Evolutionary conservation across 805 yeast species (phyloP).

Genomic region (Yamadazyma phyllophila): DNA sequence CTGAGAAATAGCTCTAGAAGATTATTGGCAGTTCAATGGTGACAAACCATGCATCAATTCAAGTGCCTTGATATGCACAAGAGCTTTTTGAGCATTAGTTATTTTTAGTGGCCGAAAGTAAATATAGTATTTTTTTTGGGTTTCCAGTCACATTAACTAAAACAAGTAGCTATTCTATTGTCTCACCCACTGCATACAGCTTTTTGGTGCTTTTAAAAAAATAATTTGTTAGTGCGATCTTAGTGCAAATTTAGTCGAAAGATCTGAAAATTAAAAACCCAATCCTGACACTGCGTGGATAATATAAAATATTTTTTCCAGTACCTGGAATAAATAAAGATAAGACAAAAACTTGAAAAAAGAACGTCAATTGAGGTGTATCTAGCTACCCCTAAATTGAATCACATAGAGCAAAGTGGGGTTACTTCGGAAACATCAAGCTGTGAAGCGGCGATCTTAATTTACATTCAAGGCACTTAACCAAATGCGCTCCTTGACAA

Average conservation of each 20-base stretch:
- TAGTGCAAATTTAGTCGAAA: background rate
- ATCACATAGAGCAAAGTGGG: background rate
- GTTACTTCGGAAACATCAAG: background rate
- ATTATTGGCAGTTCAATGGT: background rate
- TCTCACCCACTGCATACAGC: background rate
- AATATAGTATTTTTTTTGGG: background rate
- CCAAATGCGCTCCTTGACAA: background rate
- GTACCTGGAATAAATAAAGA: background rate
- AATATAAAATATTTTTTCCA: background rate
- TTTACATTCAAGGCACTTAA: background rate
- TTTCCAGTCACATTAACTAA: background rate
- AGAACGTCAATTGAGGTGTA: background rate
- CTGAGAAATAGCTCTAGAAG: background rate
- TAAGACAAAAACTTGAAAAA: background rate
- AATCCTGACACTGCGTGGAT: background rate
- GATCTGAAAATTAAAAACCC: background rate
- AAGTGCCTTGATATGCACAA: background rate
- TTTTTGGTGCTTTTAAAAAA: background rate
- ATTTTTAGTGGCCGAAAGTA: background rate
- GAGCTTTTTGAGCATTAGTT: background rate
- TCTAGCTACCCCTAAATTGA: background rate
- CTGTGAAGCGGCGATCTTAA: background rate
- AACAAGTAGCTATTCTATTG: background rate
- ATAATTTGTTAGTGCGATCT: background rate
- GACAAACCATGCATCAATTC: background rate